phyloP scores from a whole-genome alignment of 2,329 filamentous ascomycete genomes.

The Colletotrichum trifolii region DNA sequence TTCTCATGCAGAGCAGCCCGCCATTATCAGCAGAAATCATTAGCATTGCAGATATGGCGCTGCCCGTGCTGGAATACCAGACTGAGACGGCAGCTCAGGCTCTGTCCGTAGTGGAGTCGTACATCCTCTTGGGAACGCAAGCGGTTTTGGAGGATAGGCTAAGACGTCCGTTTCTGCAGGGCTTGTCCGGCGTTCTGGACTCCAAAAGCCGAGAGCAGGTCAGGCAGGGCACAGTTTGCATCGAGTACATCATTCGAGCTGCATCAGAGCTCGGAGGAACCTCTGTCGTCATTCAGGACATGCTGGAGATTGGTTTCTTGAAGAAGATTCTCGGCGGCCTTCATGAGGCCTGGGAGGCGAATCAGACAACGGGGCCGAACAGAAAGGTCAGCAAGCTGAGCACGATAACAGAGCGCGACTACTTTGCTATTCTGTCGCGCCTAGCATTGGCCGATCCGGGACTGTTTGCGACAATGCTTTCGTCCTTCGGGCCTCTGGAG shows the following conservation, averaged over 20 bases:
- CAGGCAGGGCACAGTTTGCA: conserved; percentile 67
- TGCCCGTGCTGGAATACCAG: conserved; percentile 75
- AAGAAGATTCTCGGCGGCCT: conserved; percentile 73
- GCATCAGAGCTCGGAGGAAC: conserved; percentile 73
- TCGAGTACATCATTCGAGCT: conserved; percentile 73
- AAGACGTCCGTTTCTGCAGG: conserved; percentile 61
- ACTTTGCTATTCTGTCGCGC: conserved; percentile 84
- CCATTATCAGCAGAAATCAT: conserved; percentile 72
- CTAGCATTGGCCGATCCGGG: conserved; percentile 78
- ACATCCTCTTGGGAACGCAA: conserved; percentile 76
- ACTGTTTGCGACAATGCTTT: conserved; percentile 71
- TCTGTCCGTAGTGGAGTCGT: conserved; percentile 75
- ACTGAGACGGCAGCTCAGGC: conserved; percentile 71
- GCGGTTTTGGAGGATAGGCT: conserved; percentile 69
- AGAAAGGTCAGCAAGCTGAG: conserved; percentile 75
- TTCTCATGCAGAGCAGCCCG: conserved; percentile 73
- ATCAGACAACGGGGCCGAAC: conserved; percentile 85
- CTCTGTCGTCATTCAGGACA: conserved; percentile 71
- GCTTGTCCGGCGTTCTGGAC: conserved; percentile 61
- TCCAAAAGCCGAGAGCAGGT: conserved; percentile 68
- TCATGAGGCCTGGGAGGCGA: conserved; percentile 76
- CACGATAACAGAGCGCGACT: conserved; percentile 83
- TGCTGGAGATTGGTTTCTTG: conserved; percentile 72
- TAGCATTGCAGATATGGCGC: conserved; percentile 68
- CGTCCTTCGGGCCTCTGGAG: conserved; percentile 57